Conservation (phyloP, 257 asterid genomes). For the Solanum pennellii region DNA sequence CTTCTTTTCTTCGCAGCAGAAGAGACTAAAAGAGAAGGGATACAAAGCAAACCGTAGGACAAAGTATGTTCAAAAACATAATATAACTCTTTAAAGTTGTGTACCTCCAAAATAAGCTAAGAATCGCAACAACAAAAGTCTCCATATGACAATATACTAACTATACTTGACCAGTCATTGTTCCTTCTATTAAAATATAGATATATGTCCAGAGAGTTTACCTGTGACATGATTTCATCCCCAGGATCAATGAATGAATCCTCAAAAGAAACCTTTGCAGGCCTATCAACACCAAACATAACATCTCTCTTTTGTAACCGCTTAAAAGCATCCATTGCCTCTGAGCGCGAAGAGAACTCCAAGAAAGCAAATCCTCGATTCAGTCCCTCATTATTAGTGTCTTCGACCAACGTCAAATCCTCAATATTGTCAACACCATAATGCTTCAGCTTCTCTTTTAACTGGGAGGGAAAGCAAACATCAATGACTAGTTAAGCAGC, state of each 20-base stretch:
- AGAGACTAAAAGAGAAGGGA: background rate
- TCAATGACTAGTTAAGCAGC: slow-evolving; percentile 24
- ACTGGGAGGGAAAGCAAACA: slow-evolving; percentile 53
- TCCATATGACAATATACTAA: background rate
- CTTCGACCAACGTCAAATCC: slow-evolving; percentile 90
- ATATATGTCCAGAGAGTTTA: slow-evolving; percentile 22
- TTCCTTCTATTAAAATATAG: background rate
- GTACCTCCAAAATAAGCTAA: background rate
- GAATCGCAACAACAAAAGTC: background rate
- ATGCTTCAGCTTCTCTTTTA: slow-evolving; percentile 72
- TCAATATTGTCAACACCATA: slow-evolving; percentile 72
- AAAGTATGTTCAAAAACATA: background rate
- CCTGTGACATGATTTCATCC: slow-evolving; percentile 99
- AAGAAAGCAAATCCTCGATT: slow-evolving; percentile 92
- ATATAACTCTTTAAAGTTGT: background rate
- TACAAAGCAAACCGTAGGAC: background rate
- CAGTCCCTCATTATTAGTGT: slow-evolving; percentile 55
- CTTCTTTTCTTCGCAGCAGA: background rate
- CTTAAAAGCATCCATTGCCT: slow-evolving; percentile 97
- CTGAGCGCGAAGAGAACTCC: slow-evolving; percentile 86
- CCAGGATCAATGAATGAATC: slow-evolving; percentile 97
- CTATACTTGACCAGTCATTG: background rate
- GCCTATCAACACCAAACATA: slow-evolving; percentile 79
- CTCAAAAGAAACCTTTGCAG: slow-evolving; percentile 95
- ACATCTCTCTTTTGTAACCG: slow-evolving; percentile 89